Conservation (phyloP, 2,329 filamentous ascomycete genomes). For the Cladophialophora exuberans region DNA sequence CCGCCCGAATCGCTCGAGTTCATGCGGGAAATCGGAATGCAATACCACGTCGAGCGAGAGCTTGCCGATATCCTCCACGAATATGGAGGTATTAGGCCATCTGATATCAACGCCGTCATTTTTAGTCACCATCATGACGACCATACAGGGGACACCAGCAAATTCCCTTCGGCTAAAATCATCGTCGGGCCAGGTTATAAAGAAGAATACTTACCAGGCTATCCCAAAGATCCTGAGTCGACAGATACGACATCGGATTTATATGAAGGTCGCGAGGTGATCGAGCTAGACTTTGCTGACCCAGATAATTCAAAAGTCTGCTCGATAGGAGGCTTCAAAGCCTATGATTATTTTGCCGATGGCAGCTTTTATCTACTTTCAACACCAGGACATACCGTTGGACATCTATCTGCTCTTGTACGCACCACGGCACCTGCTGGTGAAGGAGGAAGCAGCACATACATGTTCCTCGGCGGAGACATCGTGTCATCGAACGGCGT, state of each 20-base stretch:
- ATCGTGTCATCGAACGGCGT: constrained; percentile 18
- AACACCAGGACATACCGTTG: constrained; percentile 37
- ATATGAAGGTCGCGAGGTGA: background rate
- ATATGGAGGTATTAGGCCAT: background rate
- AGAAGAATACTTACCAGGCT: background rate
- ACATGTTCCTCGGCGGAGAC: constrained; percentile 29
- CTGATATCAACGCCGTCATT: background rate
- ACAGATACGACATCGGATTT: background rate
- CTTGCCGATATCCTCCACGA: background rate
- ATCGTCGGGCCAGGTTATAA: background rate
- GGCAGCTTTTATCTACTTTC: constrained; percentile 60
- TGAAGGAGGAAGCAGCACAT: constrained; percentile 10
- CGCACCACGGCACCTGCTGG: constrained; percentile 29
- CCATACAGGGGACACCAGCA: background rate
- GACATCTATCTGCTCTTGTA: constrained; percentile 34
- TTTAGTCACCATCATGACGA: background rate
- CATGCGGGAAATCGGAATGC: background rate
- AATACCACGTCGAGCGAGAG: background rate
- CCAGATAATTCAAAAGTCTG: background rate
- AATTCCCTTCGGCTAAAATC: background rate
- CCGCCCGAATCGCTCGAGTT: background rate
- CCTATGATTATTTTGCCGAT: constrained; percentile 58
- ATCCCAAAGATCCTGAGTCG: background rate
- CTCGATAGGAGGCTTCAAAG: constrained; percentile 5
- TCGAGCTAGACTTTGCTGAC: background rate